Conservation (phyloP, 257 asterid genomes). For the Echites panduratus region DNA sequence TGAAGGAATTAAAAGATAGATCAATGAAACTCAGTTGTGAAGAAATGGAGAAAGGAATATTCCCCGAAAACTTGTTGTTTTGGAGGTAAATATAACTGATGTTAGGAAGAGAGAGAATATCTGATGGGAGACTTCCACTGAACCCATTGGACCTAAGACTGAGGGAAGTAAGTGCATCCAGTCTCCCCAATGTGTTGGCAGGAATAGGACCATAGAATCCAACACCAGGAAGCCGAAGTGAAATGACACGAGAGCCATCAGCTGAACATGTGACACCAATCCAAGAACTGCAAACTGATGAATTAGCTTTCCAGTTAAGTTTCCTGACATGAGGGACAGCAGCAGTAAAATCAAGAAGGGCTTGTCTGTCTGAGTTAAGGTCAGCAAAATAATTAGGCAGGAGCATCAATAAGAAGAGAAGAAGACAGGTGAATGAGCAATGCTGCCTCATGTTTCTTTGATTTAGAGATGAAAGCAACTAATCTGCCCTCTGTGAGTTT, state of each 20-base stretch:
- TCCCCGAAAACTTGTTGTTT: constrained; percentile 48
- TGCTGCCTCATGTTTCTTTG: constrained; percentile 29
- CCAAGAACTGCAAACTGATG: constrained; percentile 58
- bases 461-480: constrained; percentile 1
- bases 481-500: not conserved
- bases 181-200: constrained; percentile 48
- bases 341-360: constrained; percentile 61
- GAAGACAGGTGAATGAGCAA: constrained; percentile 4
- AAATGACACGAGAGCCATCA: constrained; percentile 36
- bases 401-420: constrained; percentile 22
- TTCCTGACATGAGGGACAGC: constrained; percentile 46
- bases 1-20: constrained; percentile 62
- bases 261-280: constrained; percentile 54
- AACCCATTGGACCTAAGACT: constrained; percentile 61
- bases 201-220: constrained; percentile 72
- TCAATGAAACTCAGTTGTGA: constrained; percentile 44
- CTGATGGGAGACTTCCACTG: constrained; percentile 54
- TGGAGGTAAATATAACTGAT: constrained; percentile 62
- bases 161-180: constrained; percentile 55
- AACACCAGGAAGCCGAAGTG: constrained; percentile 62
- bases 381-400: constrained; percentile 26
- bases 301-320: constrained; percentile 44
- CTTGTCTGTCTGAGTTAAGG: constrained; percentile 56
- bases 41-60: constrained; percentile 46
- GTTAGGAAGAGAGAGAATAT: constrained; percentile 55